These are phyloP conservation scores for Aspergillus costaricaensis DNA, from an alignment of 2,329 filamentous ascomycete genomes.

Conservation along the genomic window DNA sequence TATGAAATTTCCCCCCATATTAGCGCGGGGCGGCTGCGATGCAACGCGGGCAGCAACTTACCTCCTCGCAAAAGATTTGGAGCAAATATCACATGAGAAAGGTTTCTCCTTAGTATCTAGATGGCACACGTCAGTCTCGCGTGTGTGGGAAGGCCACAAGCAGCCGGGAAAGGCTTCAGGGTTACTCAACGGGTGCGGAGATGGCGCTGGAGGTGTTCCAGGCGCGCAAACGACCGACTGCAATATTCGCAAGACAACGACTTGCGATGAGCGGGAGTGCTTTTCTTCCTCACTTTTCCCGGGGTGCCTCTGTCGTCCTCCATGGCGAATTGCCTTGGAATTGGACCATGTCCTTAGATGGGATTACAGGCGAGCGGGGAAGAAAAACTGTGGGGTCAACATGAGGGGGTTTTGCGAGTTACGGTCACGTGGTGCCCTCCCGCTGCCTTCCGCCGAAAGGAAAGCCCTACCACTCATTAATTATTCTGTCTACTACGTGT, in stretches of 20 bases:
- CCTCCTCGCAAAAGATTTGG: constrained; percentile 52
- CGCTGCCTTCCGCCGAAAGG: neutral
- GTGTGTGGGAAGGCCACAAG: neutral
- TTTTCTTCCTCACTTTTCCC: constrained; percentile 45
- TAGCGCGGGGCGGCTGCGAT: constrained; percentile 23
- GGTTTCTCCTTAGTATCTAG: constrained; percentile 54
- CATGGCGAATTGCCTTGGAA: constrained; percentile 35
- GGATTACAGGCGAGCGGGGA: constrained; percentile 38
- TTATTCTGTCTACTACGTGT: no score
- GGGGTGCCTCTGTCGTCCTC: constrained; percentile 41
- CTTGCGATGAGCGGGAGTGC: constrained; percentile 44
- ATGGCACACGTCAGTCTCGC: constrained; percentile 27
- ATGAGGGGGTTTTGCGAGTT: constrained; percentile 27
- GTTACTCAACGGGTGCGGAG: constrained; percentile 53
- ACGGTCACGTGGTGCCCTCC: constrained; percentile 20
- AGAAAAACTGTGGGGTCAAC: constrained; percentile 40
- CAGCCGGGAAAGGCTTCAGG: constrained; percentile 25
- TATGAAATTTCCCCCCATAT: constrained; percentile 28
- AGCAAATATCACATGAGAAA: constrained; percentile 52
- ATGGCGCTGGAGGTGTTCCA: constrained; percentile 55
- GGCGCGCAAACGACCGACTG: constrained; percentile 50
- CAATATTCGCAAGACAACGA: constrained; percentile 52
- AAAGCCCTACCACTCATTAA: neutral
- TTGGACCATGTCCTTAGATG: constrained; percentile 28
- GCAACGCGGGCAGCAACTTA: constrained; percentile 22